Percentiles rank a stretch among this genome's conserved stretches.
Evolutionary conservation across 257 asterid genomes (phyloP).

Genomic region (Orobanche coerulescens): DNA sequence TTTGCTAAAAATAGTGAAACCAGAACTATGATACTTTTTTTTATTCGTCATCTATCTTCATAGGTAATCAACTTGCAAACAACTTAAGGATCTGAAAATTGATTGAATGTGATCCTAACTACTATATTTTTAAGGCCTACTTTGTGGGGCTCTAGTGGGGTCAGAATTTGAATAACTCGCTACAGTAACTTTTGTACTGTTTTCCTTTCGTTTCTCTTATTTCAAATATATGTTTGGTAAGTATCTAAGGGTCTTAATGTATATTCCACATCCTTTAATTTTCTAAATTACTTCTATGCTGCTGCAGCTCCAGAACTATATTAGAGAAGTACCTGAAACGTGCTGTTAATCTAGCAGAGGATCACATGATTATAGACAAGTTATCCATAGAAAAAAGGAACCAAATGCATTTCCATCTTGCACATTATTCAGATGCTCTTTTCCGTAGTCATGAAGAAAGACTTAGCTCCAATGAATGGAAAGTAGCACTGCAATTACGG

Average conservation of each 20-base stretch:
- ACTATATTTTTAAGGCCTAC: too few species aligned
- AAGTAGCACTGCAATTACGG: slow-evolving; percentile 75
- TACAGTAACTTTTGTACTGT: too few species aligned
- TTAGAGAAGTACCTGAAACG: slow-evolving; percentile 89
- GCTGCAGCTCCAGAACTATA: slow-evolving; percentile 83
- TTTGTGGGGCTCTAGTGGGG: too few species aligned
- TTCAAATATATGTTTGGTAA: too few species aligned
- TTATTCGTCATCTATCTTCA: too few species aligned
- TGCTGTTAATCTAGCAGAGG: slow-evolving; percentile 80
- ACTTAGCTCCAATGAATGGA: slow-evolving; percentile 92
- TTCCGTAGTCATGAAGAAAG: slow-evolving; percentile 93
- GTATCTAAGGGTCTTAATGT: slow-evolving; percentile 6
- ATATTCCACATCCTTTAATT: neutral
- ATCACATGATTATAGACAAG: slow-evolving; percentile 41
- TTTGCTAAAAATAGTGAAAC: too few species aligned
- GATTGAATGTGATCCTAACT: too few species aligned
- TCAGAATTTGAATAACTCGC: too few species aligned
- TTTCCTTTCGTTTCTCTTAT: too few species aligned
- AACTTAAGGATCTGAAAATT: too few species aligned
- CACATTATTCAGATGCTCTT: slow-evolving; percentile 94
- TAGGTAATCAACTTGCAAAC: too few species aligned
- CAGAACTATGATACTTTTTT: too few species aligned
- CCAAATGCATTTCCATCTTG: slow-evolving; percentile 97
- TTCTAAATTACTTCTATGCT: slow-evolving; percentile 15
- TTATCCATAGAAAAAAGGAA: slow-evolving; percentile 58